Conservation (phyloP, 1,284 basidiomycete genomes). For the Apiotrichum porosum region DNA sequence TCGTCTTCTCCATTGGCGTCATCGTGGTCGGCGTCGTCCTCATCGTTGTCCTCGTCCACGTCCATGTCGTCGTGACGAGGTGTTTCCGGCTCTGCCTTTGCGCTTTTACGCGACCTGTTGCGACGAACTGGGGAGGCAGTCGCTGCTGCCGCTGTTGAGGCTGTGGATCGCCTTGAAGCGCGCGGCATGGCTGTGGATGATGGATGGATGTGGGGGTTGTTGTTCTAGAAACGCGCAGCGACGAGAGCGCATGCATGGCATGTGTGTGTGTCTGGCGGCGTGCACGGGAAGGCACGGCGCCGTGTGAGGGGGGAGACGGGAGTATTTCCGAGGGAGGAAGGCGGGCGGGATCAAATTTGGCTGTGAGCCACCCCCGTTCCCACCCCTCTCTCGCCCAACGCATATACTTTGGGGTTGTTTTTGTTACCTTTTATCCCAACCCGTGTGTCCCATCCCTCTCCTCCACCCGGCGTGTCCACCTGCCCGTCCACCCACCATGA, state of each 20-base stretch:
- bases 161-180: constrained; percentile 8
- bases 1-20: constrained; percentile 15
- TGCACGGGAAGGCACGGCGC: too few relatives aligned
- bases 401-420: too few relatives aligned
- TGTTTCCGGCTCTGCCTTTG: constrained; percentile 8
- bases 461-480: constrained; percentile 5
- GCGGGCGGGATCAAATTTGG: too few relatives aligned
- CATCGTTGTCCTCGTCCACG: too few relatives aligned
- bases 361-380: too few relatives aligned
- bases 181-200: constrained; percentile 10
- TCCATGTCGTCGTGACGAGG: neutral
- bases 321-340: too few relatives aligned
- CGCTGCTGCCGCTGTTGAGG: constrained; percentile 3
- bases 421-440: constrained; percentile 15
- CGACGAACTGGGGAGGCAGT: neutral
- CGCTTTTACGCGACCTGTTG: constrained; percentile 4
- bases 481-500: neutral
- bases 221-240: too few relatives aligned
- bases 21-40: constrained; percentile 9
- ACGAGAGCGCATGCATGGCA: too few relatives aligned
- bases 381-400: too few relatives aligned
- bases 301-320: too few relatives aligned
- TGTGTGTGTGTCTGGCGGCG: constrained; percentile 52
- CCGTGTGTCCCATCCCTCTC: neutral
- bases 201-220: neutral